Percentiles rank a stretch among this genome's conserved stretches.
Conservation (phyloP, 2,329 filamentous ascomycete genomes). For the Cercospora brassicicola region DNA sequence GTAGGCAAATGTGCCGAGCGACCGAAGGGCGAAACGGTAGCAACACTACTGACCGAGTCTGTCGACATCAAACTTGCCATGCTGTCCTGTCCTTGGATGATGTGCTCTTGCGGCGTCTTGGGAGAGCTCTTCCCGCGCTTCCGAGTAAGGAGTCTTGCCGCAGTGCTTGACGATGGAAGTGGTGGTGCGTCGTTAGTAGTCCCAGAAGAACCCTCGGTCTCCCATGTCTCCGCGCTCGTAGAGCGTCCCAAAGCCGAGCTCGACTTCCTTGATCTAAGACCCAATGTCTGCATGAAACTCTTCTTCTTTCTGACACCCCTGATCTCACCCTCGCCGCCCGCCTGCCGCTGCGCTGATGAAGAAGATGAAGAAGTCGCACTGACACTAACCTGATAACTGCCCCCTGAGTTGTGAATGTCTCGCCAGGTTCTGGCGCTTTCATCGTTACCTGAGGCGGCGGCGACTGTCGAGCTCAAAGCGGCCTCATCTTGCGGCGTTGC, state of each 20-base stretch:
- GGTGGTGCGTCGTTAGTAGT: neutral
- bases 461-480: neutral
- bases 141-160: neutral
- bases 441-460: neutral
- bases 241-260: neutral
- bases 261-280: conserved; percentile 10
- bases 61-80: conserved; percentile 14
- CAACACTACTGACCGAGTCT: conserved; percentile 8
- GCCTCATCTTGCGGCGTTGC: conserved; percentile 1
- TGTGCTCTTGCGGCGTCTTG: neutral
- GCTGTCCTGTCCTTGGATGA: conserved; percentile 4
- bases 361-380: neutral
- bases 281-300: conserved; percentile 5
- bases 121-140: neutral
- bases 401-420: neutral
- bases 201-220: neutral
- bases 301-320: conserved; percentile 9
- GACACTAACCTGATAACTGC: conserved; percentile 1
- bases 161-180: neutral
- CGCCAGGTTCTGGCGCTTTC: neutral
- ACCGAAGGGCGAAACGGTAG: conserved; percentile 10
- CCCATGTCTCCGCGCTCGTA: conserved; percentile 6
- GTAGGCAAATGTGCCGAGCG: conserved; percentile 4
- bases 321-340: neutral
- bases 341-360: conserved; percentile 3